Evolutionary conservation across 148 eudicot genomes (phyloP).

Genomic region (Polygonum maritimum): DNA sequence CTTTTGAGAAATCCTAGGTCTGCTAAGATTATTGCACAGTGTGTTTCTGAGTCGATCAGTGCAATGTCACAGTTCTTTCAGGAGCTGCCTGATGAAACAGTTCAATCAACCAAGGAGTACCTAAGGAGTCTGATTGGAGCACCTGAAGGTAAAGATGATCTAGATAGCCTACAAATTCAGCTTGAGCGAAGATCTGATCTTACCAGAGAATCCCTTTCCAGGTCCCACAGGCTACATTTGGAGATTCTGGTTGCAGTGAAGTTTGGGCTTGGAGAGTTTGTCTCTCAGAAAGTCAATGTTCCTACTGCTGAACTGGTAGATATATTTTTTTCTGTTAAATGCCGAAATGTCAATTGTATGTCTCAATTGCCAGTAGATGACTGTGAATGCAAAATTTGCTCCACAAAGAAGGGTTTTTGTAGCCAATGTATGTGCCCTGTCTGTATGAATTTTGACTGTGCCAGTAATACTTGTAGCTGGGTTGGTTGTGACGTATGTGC

Average conservation of each 20-base stretch:
- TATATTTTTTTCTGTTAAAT: slow-evolving; percentile 55
- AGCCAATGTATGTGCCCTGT: slow-evolving; percentile 86
- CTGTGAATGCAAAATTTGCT: slow-evolving; percentile 87
- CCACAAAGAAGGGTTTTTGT: slow-evolving; percentile 72
- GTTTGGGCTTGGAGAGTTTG: slow-evolving; percentile 52
- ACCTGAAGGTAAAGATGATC: slow-evolving; percentile 41
- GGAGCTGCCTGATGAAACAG: slow-evolving; percentile 54
- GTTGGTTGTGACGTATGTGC: slow-evolving; percentile 85
- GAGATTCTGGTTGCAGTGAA: slow-evolving; percentile 64
- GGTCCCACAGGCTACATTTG: slow-evolving; percentile 45
- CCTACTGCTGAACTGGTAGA: slow-evolving; percentile 46
- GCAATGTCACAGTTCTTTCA: slow-evolving; percentile 50
- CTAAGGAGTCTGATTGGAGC: slow-evolving; percentile 37
- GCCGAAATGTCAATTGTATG: slow-evolving; percentile 64
- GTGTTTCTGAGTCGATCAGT: slow-evolving; percentile 46
- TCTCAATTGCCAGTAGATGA: slow-evolving; percentile 66
- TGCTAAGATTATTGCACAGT: slow-evolving; percentile 51
- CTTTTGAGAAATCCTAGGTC: slow-evolving; percentile 33
- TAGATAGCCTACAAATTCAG: slow-evolving; percentile 42
- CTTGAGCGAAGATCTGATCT: slow-evolving; percentile 53
- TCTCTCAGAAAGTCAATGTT: slow-evolving; percentile 28
- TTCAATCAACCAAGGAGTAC: slow-evolving; percentile 52
- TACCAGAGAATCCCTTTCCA: slow-evolving; percentile 48
- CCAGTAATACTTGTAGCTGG: slow-evolving; percentile 82
- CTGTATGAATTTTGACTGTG: slow-evolving; percentile 69